These are phyloP conservation scores for Trichophyton rubrum DNA, from an alignment of 2,329 filamentous ascomycete genomes.

Conservation along the genomic window DNA sequence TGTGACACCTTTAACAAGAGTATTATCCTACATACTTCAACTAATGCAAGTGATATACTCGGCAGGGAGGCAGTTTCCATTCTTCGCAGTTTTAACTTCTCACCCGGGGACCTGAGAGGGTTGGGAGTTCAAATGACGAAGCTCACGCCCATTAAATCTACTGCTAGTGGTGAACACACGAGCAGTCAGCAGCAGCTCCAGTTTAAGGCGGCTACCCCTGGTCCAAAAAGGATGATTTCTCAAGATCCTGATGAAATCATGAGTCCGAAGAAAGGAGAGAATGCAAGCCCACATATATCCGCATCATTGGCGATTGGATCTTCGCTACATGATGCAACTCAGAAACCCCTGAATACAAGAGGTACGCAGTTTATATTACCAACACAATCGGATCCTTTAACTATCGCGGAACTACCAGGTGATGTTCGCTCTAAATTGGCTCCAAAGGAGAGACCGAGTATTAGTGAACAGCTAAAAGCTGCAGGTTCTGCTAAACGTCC, in stretches of 20 bases:
- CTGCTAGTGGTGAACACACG: constrained; percentile 34
- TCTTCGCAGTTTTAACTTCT: constrained; percentile 67
- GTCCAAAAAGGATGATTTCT: constrained; percentile 14
- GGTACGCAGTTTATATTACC: constrained; percentile 92
- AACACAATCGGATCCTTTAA: constrained; percentile 61
- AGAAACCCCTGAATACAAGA: constrained; percentile 61
- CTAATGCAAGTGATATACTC: constrained; percentile 58
- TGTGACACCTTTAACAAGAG: constrained; percentile 94
- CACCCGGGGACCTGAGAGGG: constrained; percentile 83
- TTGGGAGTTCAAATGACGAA: constrained; percentile 90
- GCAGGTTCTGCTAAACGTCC: background rate
- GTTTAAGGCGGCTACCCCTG: constrained; percentile 43
- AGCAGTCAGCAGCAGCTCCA: constrained; percentile 68
- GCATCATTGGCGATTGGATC: constrained; percentile 22
- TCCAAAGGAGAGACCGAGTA: constrained; percentile 25
- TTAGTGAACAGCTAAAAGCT: background rate
- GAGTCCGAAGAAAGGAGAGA: constrained; percentile 29
- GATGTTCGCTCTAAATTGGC: constrained; percentile 71
- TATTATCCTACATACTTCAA: constrained; percentile 66
- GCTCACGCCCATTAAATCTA: constrained; percentile 61
- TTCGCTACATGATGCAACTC: constrained; percentile 25
- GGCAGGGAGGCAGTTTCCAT: constrained; percentile 77
- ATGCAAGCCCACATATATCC: constrained; percentile 14
- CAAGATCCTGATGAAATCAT: constrained; percentile 40
- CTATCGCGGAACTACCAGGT: constrained; percentile 68